These are phyloP conservation scores for Thalia dealbata DNA, from an alignment of 176 grass and related monocot species.

Conservation along the genomic window DNA sequence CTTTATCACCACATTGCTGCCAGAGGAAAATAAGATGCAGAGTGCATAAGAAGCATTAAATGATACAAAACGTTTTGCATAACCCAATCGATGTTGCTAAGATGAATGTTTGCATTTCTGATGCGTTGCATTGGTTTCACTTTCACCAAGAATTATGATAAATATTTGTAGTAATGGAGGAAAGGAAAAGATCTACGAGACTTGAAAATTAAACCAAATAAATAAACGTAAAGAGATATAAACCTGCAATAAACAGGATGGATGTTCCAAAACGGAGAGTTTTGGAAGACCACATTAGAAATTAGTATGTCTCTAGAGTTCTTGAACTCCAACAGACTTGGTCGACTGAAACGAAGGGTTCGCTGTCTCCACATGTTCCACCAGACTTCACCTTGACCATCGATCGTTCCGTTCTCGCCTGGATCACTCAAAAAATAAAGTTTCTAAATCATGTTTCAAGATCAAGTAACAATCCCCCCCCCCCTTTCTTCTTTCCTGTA, in stretches of 20 bases:
- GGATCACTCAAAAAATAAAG: not conserved
- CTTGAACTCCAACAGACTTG: constrained; percentile 75
- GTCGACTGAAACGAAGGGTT: constrained; percentile 56
- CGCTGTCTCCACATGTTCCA: constrained; percentile 82
- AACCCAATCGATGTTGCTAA: no score
- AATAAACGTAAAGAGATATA: not conserved
- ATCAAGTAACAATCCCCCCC: no score
- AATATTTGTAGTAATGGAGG: no score
- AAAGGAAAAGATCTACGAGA: no score
- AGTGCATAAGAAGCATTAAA: not conserved
- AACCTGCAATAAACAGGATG: constrained; percentile 80
- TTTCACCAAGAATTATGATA: no score
- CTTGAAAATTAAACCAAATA: not conserved
- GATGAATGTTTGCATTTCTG: not conserved
- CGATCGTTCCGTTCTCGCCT: constrained; percentile 70
- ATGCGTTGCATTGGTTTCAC: no score
- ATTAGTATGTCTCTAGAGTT: constrained; percentile 66
- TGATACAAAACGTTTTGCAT: not conserved
- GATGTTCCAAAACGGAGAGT: constrained; percentile 95
- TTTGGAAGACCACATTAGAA: constrained; percentile 65
- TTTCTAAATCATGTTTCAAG: not conserved
- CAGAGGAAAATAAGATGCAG: constrained; percentile 14
- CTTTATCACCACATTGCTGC: constrained; percentile 67
- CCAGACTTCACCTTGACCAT: constrained; percentile 85
- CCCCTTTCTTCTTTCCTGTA: no score